phyloP scores from a whole-genome alignment of 208 protist genomes.

The Trypanosoma grayi region DNA sequence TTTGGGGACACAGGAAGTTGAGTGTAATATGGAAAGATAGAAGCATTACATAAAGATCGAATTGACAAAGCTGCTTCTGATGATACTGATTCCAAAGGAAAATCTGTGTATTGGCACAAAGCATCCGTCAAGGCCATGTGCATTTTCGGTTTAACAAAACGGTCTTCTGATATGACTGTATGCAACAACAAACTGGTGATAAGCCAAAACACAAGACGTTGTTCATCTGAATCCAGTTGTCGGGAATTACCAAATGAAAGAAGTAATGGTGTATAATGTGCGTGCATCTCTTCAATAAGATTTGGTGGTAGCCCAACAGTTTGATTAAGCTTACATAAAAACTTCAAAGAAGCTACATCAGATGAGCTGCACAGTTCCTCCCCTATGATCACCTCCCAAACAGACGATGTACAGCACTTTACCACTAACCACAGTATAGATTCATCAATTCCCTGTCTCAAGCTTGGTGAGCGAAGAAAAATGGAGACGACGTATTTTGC shows the following conservation, averaged over 20 bases:
- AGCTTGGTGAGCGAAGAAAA: conserved; percentile 7
- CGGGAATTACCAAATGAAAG: conserved; percentile 18
- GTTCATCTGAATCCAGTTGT: conserved; percentile 17
- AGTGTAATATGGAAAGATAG: conserved; percentile 2
- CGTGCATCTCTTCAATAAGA: conserved; percentile 24
- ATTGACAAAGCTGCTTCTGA: conserved; percentile 10
- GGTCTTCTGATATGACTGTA: conserved; percentile 9
- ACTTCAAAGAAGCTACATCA: conserved; percentile 8
- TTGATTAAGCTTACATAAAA: conserved; percentile 26
- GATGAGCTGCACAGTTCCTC: conserved; percentile 9
- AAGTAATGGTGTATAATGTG: conserved; percentile 27
- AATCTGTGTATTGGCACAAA: conserved; percentile 17
- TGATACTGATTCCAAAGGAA: conserved; percentile 12
- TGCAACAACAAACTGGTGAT: conserved; percentile 22
- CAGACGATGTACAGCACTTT: conserved; percentile 12
- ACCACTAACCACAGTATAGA: conserved; percentile 23
- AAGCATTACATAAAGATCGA: not conserved
- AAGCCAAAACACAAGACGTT: conserved; percentile 24
- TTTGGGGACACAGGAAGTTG: not conserved
- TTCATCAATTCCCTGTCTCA: conserved; percentile 7
- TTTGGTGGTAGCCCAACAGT: conserved; percentile 7
- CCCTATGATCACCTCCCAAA: conserved; percentile 15
- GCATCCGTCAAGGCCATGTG: conserved; percentile 12
- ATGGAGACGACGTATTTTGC: conserved; percentile 17
- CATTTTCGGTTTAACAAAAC: conserved; percentile 4